Base-by-base conservation (phyloP, 768 basidiomycete genomes). In the Mycena filopes region DNA sequence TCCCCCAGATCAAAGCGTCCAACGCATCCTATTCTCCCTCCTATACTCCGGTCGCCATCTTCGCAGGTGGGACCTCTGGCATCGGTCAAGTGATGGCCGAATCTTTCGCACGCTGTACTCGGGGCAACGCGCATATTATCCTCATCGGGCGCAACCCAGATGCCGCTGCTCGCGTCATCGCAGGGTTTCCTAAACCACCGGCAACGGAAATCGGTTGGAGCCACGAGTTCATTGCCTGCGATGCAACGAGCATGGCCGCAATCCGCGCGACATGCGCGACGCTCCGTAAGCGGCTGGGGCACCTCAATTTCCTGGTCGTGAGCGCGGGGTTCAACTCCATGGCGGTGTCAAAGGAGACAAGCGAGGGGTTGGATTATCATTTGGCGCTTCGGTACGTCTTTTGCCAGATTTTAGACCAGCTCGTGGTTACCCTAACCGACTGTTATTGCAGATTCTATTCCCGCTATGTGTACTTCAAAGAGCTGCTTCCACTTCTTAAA, bases 141-240 rank as follows among this genome's bases (percentile, higher is more conserved):
- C 66, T 80, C 54, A 66, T 76, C 47, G 79, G 78, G 8, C 75
- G 78, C 54, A 78, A 78, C 67, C 66, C 72, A 41, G 66, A 67
- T 26, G 76, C 78, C 18, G 79, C 63, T 5, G 65, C 61, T 11
- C 31, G 25, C 20, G 45, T 66, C 8, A 41, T 66, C 12, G n/a
- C 59, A 11, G 36, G 33, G 18, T 50, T 66, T 15, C 65, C 64
- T 0, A 66, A 70, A 50, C 70, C 73, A 5, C 59, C 66, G 31
- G 46, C 57, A 28, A 20, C 29, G 2, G 51, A 25, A 20, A 15
- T 36, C 11, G 54, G 25, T 33, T 60, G 43, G 51, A 60, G 61
- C 60, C 72, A 78, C 70, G 75, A 77, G 68, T 80, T 80, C 68
- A 71, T 80, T 21, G 55, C 68, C 49, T 77, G 77, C 74, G 79